Conservation (phyloP, 345 rosid species). For the Eucalyptus albens region DNA sequence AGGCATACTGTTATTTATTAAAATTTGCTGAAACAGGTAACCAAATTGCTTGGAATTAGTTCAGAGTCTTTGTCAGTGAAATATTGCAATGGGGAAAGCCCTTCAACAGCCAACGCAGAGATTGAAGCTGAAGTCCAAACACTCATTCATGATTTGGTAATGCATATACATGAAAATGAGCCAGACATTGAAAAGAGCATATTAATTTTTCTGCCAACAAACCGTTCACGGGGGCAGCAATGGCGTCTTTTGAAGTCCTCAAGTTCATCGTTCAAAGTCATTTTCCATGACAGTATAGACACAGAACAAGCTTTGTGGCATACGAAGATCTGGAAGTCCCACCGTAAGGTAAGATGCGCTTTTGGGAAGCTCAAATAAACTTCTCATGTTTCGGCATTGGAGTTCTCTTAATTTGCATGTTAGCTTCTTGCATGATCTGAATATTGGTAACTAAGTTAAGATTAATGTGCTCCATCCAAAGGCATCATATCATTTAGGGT, state of each 20-base stretch:
- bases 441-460: neutral
- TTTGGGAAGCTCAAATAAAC: neutral
- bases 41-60: constrained; percentile 40
- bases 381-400: neutral
- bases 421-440: neutral
- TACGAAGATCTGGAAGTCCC: constrained; percentile 72
- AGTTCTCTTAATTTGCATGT: neutral
- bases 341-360: constrained; percentile 54
- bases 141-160: constrained; percentile 63
- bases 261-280: constrained; percentile 49
- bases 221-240: constrained; percentile 66
- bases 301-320: constrained; percentile 71
- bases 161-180: constrained; percentile 63
- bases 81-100: constrained; percentile 55
- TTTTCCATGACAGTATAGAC: constrained; percentile 67
- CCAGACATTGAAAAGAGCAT: constrained; percentile 81
- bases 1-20: neutral
- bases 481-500: neutral
- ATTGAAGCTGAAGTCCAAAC: constrained; percentile 59
- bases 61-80: constrained; percentile 27
- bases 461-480: neutral
- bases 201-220: constrained; percentile 91
- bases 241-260: constrained; percentile 54
- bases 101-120: constrained; percentile 44
- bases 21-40: constrained; percentile 25